Evolutionary conservation across 768 basidiomycete species (phyloP).

Genomic region (Rhodotorula diobovata): DNA sequence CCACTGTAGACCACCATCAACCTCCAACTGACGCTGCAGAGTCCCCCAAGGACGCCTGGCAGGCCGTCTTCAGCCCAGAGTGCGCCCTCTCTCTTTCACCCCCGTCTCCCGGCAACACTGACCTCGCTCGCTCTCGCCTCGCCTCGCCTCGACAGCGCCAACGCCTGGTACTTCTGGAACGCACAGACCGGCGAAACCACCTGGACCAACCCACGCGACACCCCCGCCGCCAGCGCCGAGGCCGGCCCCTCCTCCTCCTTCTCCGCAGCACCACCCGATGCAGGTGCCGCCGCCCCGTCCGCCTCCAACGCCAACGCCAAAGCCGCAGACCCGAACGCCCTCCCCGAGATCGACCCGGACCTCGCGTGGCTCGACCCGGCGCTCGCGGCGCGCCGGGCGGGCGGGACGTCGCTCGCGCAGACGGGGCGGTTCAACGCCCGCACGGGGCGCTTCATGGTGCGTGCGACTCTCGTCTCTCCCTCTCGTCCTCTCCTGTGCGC

Average conservation of each 20-base stretch:
- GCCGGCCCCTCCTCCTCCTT: not conserved
- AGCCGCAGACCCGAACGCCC: not conserved
- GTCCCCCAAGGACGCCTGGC: slow-evolving; percentile 24
- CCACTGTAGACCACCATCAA: not conserved
- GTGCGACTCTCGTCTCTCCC: not conserved
- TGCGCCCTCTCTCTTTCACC: not conserved
- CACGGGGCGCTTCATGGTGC: slow-evolving; percentile 28
- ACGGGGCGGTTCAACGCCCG: slow-evolving; percentile 30
- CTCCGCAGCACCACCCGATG: not conserved
- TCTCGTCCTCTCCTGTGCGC: no score
- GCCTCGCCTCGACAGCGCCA: slow-evolving; percentile 7
- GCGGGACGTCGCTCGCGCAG: not conserved
- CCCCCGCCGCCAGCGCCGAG: not conserved
- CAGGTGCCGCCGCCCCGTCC: not conserved
- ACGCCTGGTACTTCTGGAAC: slow-evolving; percentile 39
- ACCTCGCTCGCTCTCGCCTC: not conserved
- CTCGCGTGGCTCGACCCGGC: slow-evolving; percentile 35
- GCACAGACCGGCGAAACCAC: slow-evolving; percentile 14
- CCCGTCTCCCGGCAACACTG: not conserved
- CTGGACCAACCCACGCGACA: slow-evolving; percentile 30
- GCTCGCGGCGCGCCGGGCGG: not conserved
- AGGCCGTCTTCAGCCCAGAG: slow-evolving; percentile 32
- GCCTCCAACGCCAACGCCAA: not conserved
- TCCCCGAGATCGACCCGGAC: slow-evolving; percentile 35
- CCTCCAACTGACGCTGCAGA: not conserved